Evolutionary conservation across 2,329 filamentous ascomycete species (phyloP).

Genomic region (Fusarium coicis): DNA sequence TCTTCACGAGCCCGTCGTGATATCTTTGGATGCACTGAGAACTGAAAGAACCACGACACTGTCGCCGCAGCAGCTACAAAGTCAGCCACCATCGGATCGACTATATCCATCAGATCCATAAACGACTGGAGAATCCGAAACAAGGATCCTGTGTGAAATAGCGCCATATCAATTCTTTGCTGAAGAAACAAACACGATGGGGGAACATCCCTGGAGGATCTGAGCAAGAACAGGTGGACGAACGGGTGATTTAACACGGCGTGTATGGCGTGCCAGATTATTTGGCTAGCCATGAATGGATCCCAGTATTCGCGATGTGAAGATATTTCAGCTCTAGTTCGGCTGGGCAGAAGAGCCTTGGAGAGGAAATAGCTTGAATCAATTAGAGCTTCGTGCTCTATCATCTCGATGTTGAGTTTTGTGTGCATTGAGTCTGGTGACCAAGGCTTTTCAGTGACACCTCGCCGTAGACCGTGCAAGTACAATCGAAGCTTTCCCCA

Average conservation of each 20-base stretch:
- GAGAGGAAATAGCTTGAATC: neutral
- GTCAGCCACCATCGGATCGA: neutral
- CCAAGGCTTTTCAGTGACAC: neutral
- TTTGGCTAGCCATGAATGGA: neutral
- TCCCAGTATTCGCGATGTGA: neutral
- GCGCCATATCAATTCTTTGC: neutral
- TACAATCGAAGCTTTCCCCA: neutral
- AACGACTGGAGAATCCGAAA: neutral
- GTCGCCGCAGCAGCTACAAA: neutral
- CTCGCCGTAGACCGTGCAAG: neutral
- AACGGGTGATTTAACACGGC: neutral
- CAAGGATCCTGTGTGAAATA: neutral
- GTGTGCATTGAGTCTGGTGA: neutral
- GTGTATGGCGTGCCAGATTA: neutral
- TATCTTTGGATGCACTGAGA: rapidly evolving
- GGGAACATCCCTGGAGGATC: rapidly evolving
- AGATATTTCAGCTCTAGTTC: neutral
- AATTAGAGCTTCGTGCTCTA: neutral
- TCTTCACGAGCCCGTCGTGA: neutral
- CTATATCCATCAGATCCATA: neutral
- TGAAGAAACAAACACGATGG: neutral
- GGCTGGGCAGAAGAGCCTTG: neutral
- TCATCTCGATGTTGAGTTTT: neutral
- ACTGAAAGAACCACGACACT: neutral
- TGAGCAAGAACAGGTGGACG: neutral